These are phyloP conservation scores for Yamadazyma songkhlaensis DNA, from an alignment of 1,139 yeast genomes.

Conservation along the genomic window DNA sequence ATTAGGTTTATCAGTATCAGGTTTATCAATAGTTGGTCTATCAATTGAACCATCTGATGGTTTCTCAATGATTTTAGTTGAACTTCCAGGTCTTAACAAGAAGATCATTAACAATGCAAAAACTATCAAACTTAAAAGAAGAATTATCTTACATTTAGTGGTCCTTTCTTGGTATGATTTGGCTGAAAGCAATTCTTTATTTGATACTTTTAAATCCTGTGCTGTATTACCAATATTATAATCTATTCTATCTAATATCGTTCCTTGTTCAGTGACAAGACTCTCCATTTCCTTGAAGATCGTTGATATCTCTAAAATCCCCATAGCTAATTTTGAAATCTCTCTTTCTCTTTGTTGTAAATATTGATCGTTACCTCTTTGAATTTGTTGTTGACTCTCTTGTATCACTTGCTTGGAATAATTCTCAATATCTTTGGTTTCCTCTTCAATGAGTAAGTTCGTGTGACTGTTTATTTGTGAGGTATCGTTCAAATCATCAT, in stretches of 20 bases:
- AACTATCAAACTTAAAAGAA: slow-evolving; percentile 68
- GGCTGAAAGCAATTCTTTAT: slow-evolving; percentile 74
- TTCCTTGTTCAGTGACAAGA: slow-evolving; percentile 93
- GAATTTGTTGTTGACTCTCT: slow-evolving; percentile 43
- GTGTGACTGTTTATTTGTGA: slow-evolving; percentile 2
- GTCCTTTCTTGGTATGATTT: slow-evolving; percentile 81
- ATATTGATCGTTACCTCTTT: slow-evolving; percentile 16
- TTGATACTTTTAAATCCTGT: slow-evolving; percentile 72
- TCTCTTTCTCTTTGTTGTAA: slow-evolving; percentile 82
- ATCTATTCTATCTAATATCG: slow-evolving; percentile 87
- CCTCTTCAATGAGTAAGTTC: slow-evolving; percentile 28
- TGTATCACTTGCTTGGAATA: slow-evolving; percentile 41
- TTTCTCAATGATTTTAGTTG: slow-evolving; percentile 24
- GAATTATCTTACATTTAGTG: slow-evolving; percentile 84
- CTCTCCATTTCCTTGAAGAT: slow-evolving; percentile 92
- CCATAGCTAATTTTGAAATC: slow-evolving; percentile 87
- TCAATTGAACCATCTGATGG: slow-evolving; percentile 16
- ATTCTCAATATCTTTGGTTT: slow-evolving; percentile 38
- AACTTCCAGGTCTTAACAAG: slow-evolving; percentile 57
- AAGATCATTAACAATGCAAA: slow-evolving; percentile 70
- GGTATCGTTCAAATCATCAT: slow-evolving; percentile 27
- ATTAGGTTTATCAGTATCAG: slow-evolving; percentile 4
- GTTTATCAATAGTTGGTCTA: slow-evolving; percentile 6
- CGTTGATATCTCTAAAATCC: slow-evolving; percentile 87
- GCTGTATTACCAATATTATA: slow-evolving; percentile 82